Conservation (phyloP, 495 filamentous ascomycete genomes). For the Extremus antarcticus region DNA sequence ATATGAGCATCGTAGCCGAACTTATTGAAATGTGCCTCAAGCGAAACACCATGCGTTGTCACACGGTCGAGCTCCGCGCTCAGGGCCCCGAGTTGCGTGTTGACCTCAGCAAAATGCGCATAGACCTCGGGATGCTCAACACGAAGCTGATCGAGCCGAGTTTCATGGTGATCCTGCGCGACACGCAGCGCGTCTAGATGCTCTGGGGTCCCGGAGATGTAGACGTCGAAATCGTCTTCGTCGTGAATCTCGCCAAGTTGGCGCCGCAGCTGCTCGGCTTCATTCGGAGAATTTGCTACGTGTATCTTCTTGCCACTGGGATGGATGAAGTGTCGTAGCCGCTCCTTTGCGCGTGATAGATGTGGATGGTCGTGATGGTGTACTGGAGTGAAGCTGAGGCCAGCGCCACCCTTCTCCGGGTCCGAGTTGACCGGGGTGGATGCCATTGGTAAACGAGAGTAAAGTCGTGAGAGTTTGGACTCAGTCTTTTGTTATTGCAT, state of each 20-base stretch:
- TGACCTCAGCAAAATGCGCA: constrained; percentile 43
- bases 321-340: constrained; percentile 38
- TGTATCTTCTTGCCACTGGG: constrained; percentile 43
- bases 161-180: constrained; percentile 39
- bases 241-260: constrained; percentile 30
- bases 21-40: constrained; percentile 47
- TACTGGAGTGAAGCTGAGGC: not conserved
- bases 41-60: constrained; percentile 38
- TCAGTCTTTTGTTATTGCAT: no score
- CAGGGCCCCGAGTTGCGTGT: constrained; percentile 37
- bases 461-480: no score
- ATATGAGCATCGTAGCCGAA: constrained; percentile 49
- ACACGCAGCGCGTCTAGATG: constrained; percentile 40
- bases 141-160: constrained; percentile 33
- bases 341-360: constrained; percentile 22
- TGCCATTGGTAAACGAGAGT: not conserved
- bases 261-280: constrained; percentile 34
- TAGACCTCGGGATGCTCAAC: constrained; percentile 35
- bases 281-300: constrained; percentile 42
- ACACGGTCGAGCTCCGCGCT: constrained; percentile 41
- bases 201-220: constrained; percentile 43
- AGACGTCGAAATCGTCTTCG: constrained; percentile 40
- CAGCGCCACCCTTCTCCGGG: not conserved
- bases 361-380: not conserved
- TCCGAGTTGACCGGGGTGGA: not conserved